Base-by-base conservation (phyloP, 2,329 filamentous ascomycete genomes). In the Dothistroma pini region DNA sequence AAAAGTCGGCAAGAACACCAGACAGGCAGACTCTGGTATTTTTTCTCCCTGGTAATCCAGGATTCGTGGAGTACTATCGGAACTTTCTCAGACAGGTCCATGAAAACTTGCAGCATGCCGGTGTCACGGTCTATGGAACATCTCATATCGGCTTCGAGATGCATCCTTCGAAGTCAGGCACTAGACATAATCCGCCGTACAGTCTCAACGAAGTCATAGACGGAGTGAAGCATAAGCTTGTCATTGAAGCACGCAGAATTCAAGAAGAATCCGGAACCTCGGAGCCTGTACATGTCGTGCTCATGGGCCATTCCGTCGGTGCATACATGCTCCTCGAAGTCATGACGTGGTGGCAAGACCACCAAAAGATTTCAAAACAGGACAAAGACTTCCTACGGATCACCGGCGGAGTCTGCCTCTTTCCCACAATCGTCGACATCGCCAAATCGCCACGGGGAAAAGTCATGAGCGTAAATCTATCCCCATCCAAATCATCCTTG, bases 41-140 rank as follows among this genome's bases (percentile, higher is more conserved):
- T 77, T 88, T 90, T 74, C 81, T 93, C 47, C 84, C 88, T 31
- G 90, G 90, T 21, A 93, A 93, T 66, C 90, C 90, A 5, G 90
- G 90, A 5, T 79, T 91, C 19, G 83, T 92, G 55, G 84, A 82
- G 59, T 93, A 90, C 80, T 93, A 93, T 75, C 77, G 76, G 60
- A 80, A 83, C 41, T 93, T 91, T 74, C 79, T 92, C 11, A 77
- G 77, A 0, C 78, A 81, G 14, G 76, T 92, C 1, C 79, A 85
- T 22, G 47, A 52, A 35, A 34, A 51, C 10, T 60, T 63, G 22
- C 49, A 59, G 49, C 11, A 41, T 14, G 41, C 41, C 32, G 69
- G 76, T 25, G 50, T 70, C 35, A 61, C 63, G 52, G 70, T 80
- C 54, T 77, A 74, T 56, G 77, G 76, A 5, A 70, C 74, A 53